A percentile compares a stretch with the other conserved stretches of the same genome.
Conservation (phyloP, 2,329 filamentous ascomycete species). For the Fusarium anthophilum region DNA sequence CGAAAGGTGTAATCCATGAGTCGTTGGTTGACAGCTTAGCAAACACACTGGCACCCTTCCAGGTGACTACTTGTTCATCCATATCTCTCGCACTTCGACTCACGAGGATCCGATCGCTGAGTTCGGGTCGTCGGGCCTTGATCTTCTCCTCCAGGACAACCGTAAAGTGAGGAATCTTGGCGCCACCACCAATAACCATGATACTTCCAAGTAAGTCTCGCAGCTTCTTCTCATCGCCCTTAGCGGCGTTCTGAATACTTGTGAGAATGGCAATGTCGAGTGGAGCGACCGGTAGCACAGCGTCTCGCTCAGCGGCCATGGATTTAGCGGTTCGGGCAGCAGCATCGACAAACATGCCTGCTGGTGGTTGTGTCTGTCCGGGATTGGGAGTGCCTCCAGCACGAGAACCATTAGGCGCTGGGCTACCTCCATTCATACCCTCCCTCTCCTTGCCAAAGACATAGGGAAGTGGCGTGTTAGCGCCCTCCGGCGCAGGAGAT, state of each 20-base stretch:
- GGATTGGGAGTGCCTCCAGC: constrained; percentile 58
- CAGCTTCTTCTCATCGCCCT: constrained; percentile 90
- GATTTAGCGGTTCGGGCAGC: constrained; percentile 60
- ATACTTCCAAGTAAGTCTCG: constrained; percentile 89
- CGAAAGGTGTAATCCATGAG: constrained; percentile 87
- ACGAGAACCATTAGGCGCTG: constrained; percentile 62
- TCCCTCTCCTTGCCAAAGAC: constrained; percentile 61
- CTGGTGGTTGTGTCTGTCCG: constrained; percentile 50
- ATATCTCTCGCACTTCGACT: constrained; percentile 85
- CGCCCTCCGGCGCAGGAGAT: constrained; percentile 84
- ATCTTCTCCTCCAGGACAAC: constrained; percentile 85
- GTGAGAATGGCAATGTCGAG: constrained; percentile 91
- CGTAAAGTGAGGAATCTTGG: constrained; percentile 82
- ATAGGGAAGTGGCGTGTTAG: constrained; percentile 71
- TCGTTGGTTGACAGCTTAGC: constrained; percentile 92
- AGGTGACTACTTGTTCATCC: constrained; percentile 95
- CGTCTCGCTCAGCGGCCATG: constrained; percentile 77
- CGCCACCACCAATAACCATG: constrained; percentile 88
- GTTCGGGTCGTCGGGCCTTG: constrained; percentile 70
- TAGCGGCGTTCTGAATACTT: constrained; percentile 86
- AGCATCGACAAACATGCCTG: constrained; percentile 61
- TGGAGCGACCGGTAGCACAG: constrained; percentile 81
- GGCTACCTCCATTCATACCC: constrained; percentile 58
- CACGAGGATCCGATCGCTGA: constrained; percentile 69
- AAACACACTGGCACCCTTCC: constrained; percentile 98